Evolutionary conservation across 345 rosid species (phyloP), one percentile per base, ranked within the genome.

Genomic region (Camelina neglecta): DNA sequence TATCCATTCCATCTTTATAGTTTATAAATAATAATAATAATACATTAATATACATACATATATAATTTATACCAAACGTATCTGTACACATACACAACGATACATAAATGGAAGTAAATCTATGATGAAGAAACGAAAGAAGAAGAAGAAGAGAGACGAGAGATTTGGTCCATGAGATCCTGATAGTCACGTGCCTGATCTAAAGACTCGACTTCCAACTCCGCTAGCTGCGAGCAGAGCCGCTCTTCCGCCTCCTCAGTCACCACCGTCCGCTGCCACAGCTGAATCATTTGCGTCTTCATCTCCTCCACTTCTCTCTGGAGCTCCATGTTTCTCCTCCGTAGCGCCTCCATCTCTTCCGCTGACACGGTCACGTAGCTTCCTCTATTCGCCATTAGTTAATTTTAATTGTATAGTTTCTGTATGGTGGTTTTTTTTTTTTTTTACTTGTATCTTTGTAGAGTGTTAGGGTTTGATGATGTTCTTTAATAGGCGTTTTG

Each of bases 241-340:
- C 89, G 69, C 77, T 91, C 96, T 81, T 90, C 98, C 2, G 84
- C 98, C 61, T 90, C 96, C 79, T 90, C 96, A 0, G 89, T 91
- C 73, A 89, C 84, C 36, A 86, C 65, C 8, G 89, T 78, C 71
- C 92, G 75, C 77, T 82, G 79, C 84, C 79, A 80, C 77, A 77
- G 5, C 58, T 51, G 54, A 15, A 77, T 4, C 81, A 77, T 77
- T 53, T 58, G 73, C 16, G 12, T 49, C 67, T 44, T 71, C 73
- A 72, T 65, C 73, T 72, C 77, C 64, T 72, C 77, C 63, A 60
- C 26, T 6, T 66, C 88, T 65, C 58, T 76, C 81, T 85, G 86
- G 29, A 89, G 72, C 75, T 86, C 93, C 68, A 62, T 85, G 65
- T 88, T 89, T 57, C 84, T 79, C 85, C 65, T 79, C 83, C 74